Base-by-base conservation (phyloP, 768 basidiomycete genomes). In the Glaciozyma martinii region DNA sequence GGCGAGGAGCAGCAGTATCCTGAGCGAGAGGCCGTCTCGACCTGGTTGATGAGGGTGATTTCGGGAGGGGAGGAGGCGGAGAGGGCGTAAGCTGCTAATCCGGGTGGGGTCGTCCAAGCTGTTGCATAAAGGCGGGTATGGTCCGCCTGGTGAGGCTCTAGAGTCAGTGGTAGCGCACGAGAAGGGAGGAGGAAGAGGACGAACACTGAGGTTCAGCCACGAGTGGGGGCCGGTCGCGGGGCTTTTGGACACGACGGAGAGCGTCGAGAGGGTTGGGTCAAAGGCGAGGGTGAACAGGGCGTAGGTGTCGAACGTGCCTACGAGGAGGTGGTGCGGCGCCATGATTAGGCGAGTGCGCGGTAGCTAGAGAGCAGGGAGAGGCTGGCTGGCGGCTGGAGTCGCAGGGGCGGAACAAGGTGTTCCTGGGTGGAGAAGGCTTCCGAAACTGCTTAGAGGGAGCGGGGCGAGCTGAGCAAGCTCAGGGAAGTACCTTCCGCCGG, bases 1-100 rank as follows among this genome's bases (percentile, higher is more conserved):
- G 29, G 12, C 6, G 66, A 68, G 21, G 65, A 65, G 37, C 71
- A 71, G 50, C 72, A 71, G 60, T 75, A 75, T 42, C 74, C 74
- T 1, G 72, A 73, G 0, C 72, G 65, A 7, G 72, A 56, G 30
- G 60, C 66, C 18, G 70, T 72, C 21, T 50, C 49, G 6, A 71
- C 63, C 18, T 52, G 47, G 49, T 69, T 71, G 60, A 72, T 59
- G 42, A 65, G 65, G 33, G 42, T 29, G 10, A 71, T 52, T 15
- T 56, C 33, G 6, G 72, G 72, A 19, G 60, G 30, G 10, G 62
- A 58, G 21, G 43, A 27, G 46, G 33, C 40, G 53, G 32, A 55
- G 53, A 75, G 23, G 10, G 59, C 30, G 60, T 75, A 75, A 5
- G 65, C 61, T 3, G 74, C 72, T 13, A 75, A 56, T 6, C 60